These are phyloP conservation scores for Puccinia coronata DNA, from an alignment of 1,284 basidiomycete species.

Conservation along the genomic window DNA sequence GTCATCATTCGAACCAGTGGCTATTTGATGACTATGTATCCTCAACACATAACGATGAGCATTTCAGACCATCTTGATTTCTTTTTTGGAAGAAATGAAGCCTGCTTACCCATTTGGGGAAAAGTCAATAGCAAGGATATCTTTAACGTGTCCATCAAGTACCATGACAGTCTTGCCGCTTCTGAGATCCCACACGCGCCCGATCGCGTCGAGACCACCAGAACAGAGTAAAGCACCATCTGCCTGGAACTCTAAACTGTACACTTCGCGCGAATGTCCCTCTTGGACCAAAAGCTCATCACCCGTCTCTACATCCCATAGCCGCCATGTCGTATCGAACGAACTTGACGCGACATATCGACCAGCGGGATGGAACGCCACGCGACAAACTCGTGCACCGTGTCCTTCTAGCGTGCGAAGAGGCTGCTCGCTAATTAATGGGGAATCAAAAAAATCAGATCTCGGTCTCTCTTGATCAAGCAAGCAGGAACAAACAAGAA, in stretches of 20 bases:
- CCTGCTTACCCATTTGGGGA: conserved; percentile 82
- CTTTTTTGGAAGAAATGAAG: no score
- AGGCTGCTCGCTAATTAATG: conserved; percentile 68
- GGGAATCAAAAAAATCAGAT: conserved; percentile 2
- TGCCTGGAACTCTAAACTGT: conserved; percentile 88
- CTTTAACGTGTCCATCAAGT: conserved; percentile 92
- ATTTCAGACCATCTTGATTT: neutral
- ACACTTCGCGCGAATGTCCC: conserved; percentile 96
- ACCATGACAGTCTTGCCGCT: conserved; percentile 97
- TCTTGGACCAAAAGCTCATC: conserved; percentile 88
- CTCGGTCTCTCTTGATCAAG: neutral
- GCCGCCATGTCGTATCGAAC: conserved; percentile 96
- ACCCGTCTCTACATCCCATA: conserved; percentile 85
- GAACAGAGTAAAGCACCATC: conserved; percentile 91
- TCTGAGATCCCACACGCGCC: conserved; percentile 92
- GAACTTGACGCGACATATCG: conserved; percentile 88
- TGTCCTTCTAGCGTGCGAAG: conserved; percentile 83
- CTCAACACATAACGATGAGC: no score
- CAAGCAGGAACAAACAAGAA: no score
- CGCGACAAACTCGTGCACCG: conserved; percentile 82
- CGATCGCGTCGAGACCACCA: conserved; percentile 93
- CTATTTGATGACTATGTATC: conserved; percentile 92
- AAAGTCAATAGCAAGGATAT: conserved; percentile 87
- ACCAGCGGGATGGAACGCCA: conserved; percentile 94
- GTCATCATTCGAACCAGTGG: conserved; percentile 93